Percentiles rank a stretch among this genome's conserved stretches.
These are phyloP conservation scores for Solanum bulbocastanum DNA, from an alignment of 257 asterid genomes.

Conservation along the genomic window DNA sequence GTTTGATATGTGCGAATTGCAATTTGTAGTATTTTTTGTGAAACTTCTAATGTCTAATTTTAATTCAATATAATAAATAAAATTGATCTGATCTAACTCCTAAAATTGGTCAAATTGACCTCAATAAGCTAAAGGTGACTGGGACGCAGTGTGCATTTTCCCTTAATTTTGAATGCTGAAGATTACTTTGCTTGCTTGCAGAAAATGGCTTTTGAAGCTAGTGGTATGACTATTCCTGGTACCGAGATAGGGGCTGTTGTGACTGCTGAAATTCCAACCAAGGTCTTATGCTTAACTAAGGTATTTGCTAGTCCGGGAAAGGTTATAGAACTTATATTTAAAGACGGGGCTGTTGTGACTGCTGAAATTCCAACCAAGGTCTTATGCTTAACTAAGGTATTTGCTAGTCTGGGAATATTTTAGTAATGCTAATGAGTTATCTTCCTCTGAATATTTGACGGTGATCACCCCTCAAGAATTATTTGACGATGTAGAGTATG, in stretches of 20 bases:
- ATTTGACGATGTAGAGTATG: slow-evolving; percentile 50
- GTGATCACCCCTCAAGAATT: slow-evolving; percentile 45
- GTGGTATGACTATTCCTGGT: slow-evolving; percentile 13
- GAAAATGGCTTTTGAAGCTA: slow-evolving; percentile 52
- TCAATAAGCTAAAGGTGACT: not conserved
- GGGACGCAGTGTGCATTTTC: not conserved
- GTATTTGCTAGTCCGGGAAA: slow-evolving; percentile 12
- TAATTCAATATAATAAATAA: not conserved
- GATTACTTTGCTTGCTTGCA: slow-evolving; percentile 5
- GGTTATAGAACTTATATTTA: not conserved
- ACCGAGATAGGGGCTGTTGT: slow-evolving; percentile 13
- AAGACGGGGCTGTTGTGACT: no score
- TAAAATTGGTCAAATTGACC: not conserved
- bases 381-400: no score
- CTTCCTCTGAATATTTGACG: slow-evolving; percentile 11
- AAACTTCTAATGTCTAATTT: not conserved
- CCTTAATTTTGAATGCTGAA: not conserved
- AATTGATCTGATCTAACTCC: not conserved
- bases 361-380: no score
- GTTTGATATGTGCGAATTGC: not conserved
- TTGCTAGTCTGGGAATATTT: no score
- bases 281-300: slow-evolving; percentile 60
- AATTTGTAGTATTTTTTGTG: not conserved
- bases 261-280: slow-evolving; percentile 40
- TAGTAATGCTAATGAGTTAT: not conserved